Percentiles rank a stretch among this genome's conserved stretches.
phyloP scores from a whole-genome alignment of 345 rosid genomes.

The Garcia nutans region DNA sequence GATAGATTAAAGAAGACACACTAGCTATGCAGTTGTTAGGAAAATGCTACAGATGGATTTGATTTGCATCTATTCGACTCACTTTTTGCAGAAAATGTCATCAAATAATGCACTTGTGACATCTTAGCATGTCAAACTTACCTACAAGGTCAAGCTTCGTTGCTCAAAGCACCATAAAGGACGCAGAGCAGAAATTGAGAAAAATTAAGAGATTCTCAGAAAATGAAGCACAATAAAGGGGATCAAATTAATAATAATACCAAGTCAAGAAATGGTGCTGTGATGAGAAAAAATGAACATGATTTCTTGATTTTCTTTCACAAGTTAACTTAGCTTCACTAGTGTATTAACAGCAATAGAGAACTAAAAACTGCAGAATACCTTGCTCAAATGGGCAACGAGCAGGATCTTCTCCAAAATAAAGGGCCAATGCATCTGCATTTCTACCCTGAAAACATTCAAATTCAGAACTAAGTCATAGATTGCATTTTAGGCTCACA shows the following conservation, averaged over 20 bases:
- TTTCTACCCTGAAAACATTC: constrained; percentile 56
- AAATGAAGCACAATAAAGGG: background rate
- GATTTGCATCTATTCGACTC: too few species aligned
- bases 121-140: too few species aligned
- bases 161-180: background rate
- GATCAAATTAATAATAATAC: too few species aligned
- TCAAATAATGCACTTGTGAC: too few species aligned
- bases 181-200: background rate
- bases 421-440: constrained; percentile 94
- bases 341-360: background rate
- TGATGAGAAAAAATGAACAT: background rate
- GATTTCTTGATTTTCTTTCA: background rate
- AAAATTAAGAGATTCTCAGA: background rate
- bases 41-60: too few species aligned
- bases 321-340: background rate
- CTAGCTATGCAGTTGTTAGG: too few species aligned
- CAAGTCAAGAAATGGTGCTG: background rate
- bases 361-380: constrained; percentile 16
- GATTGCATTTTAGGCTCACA: constrained; percentile 7
- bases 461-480: constrained; percentile 24
- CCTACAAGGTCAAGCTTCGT: too few species aligned
- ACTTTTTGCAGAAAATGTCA: too few species aligned
- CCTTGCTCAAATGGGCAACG: constrained; percentile 99
- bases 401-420: constrained; percentile 96
- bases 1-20: too few species aligned